These are phyloP conservation scores for Ustilago vetiveriae DNA, from an alignment of 1,284 basidiomycete species.

Conservation along the genomic window DNA sequence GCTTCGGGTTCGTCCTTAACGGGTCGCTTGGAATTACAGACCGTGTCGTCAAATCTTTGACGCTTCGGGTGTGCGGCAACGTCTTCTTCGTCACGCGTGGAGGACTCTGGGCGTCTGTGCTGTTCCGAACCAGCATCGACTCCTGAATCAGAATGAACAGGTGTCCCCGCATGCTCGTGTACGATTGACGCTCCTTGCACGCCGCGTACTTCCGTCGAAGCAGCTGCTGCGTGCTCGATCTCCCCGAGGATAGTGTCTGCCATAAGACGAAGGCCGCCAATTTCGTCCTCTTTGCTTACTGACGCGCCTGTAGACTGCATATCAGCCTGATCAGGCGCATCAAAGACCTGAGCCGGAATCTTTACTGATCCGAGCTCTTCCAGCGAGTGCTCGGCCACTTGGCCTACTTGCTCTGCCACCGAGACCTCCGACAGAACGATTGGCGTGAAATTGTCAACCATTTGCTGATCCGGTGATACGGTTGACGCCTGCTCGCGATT, in stretches of 20 bases:
- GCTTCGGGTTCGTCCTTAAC: too few relatives aligned
- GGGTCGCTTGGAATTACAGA: background rate
- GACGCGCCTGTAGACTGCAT: background rate
- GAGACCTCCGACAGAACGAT: too few relatives aligned
- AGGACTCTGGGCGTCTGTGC: background rate
- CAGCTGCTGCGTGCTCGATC: background rate
- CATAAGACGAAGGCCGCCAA: background rate
- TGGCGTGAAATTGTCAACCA: too few relatives aligned
- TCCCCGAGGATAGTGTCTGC: background rate
- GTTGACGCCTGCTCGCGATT: background rate
- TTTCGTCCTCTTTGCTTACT: background rate
- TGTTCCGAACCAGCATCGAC: background rate
- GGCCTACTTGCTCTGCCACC: too few relatives aligned
- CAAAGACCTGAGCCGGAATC: too few relatives aligned
- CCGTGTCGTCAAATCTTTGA: constrained; percentile 4
- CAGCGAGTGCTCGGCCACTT: too few relatives aligned
- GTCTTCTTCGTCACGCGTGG: constrained; percentile 5
- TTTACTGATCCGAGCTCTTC: too few relatives aligned
- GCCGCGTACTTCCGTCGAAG: background rate
- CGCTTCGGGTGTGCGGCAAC: constrained; percentile 4
- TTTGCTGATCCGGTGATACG: background rate
- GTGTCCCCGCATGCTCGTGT: background rate
- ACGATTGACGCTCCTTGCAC: background rate
- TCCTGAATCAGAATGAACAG: background rate
- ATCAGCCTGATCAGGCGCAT: background rate